Conservation (phyloP, 73 alveolate species). For the Breviolum minutum region DNA sequence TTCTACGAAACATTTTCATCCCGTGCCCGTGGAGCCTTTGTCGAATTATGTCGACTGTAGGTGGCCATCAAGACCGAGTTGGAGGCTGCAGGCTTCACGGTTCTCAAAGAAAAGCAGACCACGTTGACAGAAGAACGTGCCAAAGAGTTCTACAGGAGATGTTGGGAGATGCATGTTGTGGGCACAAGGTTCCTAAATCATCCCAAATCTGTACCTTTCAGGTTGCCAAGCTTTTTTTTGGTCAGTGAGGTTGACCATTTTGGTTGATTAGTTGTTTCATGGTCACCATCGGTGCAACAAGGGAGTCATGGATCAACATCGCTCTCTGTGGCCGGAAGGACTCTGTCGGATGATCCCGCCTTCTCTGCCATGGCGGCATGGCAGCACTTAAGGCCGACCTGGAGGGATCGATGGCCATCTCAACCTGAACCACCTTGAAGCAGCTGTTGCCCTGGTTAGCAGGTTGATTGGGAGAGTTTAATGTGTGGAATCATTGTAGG, state of each 20-base stretch:
- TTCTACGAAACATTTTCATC: neutral
- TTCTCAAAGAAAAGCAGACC: constrained; percentile 72
- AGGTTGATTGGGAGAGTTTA: neutral
- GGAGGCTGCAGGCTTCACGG: constrained; percentile 93
- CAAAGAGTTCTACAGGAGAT: constrained; percentile 74
- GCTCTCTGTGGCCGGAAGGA: neutral
- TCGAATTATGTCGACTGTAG: neutral
- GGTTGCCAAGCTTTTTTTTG: neutral
- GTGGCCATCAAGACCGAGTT: constrained; percentile 62
- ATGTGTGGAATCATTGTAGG: neutral
- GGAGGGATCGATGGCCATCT: neutral
- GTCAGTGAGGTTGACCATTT: neutral
- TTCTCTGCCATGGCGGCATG: constrained; percentile 18
- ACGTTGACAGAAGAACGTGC: constrained; percentile 62
- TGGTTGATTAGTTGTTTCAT: neutral
- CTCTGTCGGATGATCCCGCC: neutral
- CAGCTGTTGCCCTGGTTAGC: neutral
- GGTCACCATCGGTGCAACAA: too few species aligned
- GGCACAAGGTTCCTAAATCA: neutral
- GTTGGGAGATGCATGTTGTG: neutral
- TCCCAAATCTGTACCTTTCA: too few species aligned
- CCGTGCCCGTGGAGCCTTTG: too few species aligned
- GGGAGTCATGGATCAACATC: neutral
- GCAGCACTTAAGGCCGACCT: neutral
- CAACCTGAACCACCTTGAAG: neutral